Evolutionary conservation across 225 moss, liverwort and hornwort species (phyloP), one percentile per base, ranked within the genome.

Genomic region (Sphagnum contortum): DNA sequence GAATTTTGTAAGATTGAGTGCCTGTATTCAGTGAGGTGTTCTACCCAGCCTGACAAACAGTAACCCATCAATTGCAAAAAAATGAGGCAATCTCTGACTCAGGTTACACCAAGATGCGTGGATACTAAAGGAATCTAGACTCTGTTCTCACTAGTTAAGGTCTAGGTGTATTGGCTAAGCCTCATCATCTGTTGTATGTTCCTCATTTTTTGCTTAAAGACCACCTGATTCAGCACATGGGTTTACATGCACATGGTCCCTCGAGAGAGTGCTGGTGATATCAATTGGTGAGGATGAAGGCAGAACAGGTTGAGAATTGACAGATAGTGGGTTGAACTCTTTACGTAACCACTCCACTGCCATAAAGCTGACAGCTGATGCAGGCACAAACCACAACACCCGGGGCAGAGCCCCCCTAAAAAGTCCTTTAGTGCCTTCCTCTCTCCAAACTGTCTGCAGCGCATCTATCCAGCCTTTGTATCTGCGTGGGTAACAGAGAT

Each of bases 381-480:
- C 98, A 67, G 98, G 98, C 47, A 98, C 93, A 74, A 93, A 93
- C 98, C 98, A 98, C 67, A 93, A 45, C 1, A 98, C 89, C 51
- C 93, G 79, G 44, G 98, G 98, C 62, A 86, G 65, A 8, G 87
- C 83, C 71, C 98, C 98, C 80, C 82, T 89, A 59, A 93, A 93
- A 63, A 98, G 82, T 4, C 98, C 98, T 51, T 73, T 79, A 2
- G 87, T 63, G 68, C 80, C 83, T 88, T 98, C 98, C 55, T 84
- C 79, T 65, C 81, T 89, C 86, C 87, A 93, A 59, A 98, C 91
- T 57, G 78, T 91, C 47, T 87, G 87, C 64, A 90, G 81, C 45
- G 98, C 91, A 79, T 98, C 90, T 61, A 89, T 59, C 98, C 93
- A 98, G 52, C 98, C 98, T 64, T 87, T 79, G 67, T 88, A 88